Conservation (phyloP, 257 asterid genomes). For the Gentiana dahurica region DNA sequence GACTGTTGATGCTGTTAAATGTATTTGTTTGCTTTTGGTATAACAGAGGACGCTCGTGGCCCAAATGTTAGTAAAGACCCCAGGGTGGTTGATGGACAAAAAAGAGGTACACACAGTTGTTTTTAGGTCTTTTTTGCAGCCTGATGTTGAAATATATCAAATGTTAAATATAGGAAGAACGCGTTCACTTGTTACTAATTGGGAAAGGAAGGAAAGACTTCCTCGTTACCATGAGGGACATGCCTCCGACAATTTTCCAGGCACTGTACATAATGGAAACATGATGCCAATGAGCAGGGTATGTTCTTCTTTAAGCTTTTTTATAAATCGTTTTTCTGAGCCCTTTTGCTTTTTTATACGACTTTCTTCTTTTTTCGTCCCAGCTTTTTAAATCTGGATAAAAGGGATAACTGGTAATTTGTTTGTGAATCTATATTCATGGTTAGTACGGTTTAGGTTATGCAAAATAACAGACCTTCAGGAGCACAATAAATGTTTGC, state of each 20-base stretch:
- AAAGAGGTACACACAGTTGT: slow-evolving; percentile 40
- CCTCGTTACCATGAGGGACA: slow-evolving; percentile 36
- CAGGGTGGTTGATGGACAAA: slow-evolving; percentile 42
- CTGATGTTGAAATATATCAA: slow-evolving; percentile 10
- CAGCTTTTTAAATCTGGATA: too few relatives aligned
- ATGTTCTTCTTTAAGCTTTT: slow-evolving; percentile 5
- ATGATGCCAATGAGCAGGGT: slow-evolving; percentile 18
- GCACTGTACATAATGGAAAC: slow-evolving; percentile 34
- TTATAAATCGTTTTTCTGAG: slow-evolving; percentile 2
- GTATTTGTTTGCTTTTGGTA: background rate
- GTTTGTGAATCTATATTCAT: too few relatives aligned
- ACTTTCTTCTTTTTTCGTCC: too few relatives aligned
- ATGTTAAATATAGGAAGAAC: slow-evolving; percentile 39
- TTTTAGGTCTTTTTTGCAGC: slow-evolving; percentile 2
- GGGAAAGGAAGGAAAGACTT: slow-evolving; percentile 68
- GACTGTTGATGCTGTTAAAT: too few relatives aligned
- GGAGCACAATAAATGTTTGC: too few relatives aligned
- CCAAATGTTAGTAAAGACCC: slow-evolving; percentile 41
- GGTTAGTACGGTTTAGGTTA: too few relatives aligned
- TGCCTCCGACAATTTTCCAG: slow-evolving; percentile 42
- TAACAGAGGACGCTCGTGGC: slow-evolving; percentile 41
- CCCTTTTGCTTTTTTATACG: slow-evolving; percentile 3
- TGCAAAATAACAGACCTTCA: too few relatives aligned
- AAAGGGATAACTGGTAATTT: too few relatives aligned
- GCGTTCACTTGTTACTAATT: slow-evolving; percentile 35